A percentile compares a stretch with the other conserved stretches of the same genome.
phyloP scores from a whole-genome alignment of 352 stramenopile species.

The Pythium insidiosum region DNA sequence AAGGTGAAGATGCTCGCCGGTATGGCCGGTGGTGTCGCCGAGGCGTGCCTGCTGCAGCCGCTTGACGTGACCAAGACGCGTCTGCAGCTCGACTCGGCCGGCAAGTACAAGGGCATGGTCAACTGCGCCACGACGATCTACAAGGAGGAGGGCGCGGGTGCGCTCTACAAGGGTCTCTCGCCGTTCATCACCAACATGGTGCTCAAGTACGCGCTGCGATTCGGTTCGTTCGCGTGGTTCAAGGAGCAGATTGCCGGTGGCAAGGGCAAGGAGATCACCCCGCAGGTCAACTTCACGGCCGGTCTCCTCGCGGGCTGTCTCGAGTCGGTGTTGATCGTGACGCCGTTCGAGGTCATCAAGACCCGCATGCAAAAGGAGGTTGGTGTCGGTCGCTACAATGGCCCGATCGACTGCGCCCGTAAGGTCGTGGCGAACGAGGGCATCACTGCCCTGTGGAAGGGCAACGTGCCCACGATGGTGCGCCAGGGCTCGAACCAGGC shows the following conservation, averaged over 20 bases:
- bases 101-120: constrained; percentile 83
- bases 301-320: constrained; percentile 91
- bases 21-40: constrained; percentile 80
- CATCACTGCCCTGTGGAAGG: constrained; percentile 92
- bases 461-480: constrained; percentile 93
- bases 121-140: constrained; percentile 79
- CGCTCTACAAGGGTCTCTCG: constrained; percentile 82
- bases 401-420: constrained; percentile 88
- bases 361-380: constrained; percentile 95
- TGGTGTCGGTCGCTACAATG: constrained; percentile 84
- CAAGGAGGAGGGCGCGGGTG: constrained; percentile 54
- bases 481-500: constrained; percentile 97
- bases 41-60: constrained; percentile 77
- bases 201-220: constrained; percentile 86
- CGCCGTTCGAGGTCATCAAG: constrained; percentile 98
- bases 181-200: constrained; percentile 87
- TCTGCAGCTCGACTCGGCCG: constrained; percentile 64
- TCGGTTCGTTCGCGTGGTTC: constrained; percentile 83
- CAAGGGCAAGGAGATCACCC: constrained; percentile 63
- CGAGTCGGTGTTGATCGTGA: constrained; percentile 96
- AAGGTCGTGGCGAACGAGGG: constrained; percentile 93
- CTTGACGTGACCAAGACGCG: constrained; percentile 85
- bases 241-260: constrained; percentile 73
- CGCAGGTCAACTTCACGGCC: constrained; percentile 78
- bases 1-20: constrained; percentile 83